Base-by-base conservation (phyloP, 1,284 basidiomycete species). In the Nidula niveotomentosa region DNA sequence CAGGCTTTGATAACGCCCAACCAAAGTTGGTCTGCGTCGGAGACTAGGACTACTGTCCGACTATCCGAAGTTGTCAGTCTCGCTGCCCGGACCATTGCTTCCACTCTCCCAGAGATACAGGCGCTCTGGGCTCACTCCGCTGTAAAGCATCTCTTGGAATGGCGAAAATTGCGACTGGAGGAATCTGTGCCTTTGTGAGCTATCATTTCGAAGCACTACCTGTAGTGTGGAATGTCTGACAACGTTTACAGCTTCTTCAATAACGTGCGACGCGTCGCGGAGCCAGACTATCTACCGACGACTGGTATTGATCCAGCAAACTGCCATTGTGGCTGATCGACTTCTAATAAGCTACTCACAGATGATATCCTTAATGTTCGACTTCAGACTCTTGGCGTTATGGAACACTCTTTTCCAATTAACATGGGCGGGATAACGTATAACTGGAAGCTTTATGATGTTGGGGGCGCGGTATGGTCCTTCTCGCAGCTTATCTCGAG, bases 361-460 rank as follows among this genome's bases (percentile, higher is more conserved):
- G 90, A 83, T 62, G 90, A 92, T 69, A 81, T 92, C 53, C 77
- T 92, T 34, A 84, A 88, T 53, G 90, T 89, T 52, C 85, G 90
- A 17, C 72, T 92, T 34, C 89, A 90, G 69, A 91, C 90, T 0
- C 73, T 92, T 36, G 90, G 90, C 6, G 84, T 92, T 30, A 83
- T 85, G 59, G 90, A 92, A 59, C 87, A 91, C 64, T 76, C 80
- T 0, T 90, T 90, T 63, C 81, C 85, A 55, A 82, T 90, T 59
- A 76, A 77, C 58, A 77, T 86, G 57, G 83, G 79, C 43, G 84
- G 84, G 2, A 76, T 75, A 51, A 76, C 76, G 51, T 88, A 88
- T 66, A 80, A 84, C 56, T 91, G 88, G 88, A 77, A 85, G 55
- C 73, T 92, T 54, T 91, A 88, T 68, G 90, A 92, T 65, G 90